Conservation (phyloP, 2,329 filamentous ascomycete genomes). For the Didymella lethalis region DNA sequence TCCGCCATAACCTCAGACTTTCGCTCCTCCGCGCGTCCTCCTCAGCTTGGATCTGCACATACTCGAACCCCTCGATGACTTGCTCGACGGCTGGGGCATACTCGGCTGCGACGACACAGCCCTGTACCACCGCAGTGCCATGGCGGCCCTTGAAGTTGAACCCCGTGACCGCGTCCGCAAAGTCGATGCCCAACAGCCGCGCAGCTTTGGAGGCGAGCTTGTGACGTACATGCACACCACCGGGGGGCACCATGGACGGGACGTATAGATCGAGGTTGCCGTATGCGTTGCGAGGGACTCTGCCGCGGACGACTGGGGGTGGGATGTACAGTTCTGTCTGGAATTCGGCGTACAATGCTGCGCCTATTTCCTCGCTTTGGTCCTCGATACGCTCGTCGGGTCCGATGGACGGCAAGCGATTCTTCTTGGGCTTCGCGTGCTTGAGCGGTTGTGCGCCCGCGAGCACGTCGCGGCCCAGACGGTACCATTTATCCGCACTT, state of each 20-base stretch:
- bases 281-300: slow-evolving; percentile 69
- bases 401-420: slow-evolving; percentile 33
- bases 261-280: slow-evolving; percentile 71
- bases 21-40: slow-evolving; percentile 61
- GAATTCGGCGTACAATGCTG: slow-evolving; percentile 65
- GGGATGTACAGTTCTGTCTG: slow-evolving; percentile 77
- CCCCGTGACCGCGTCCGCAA: slow-evolving; percentile 86
- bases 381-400: slow-evolving; percentile 46
- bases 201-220: slow-evolving; percentile 74
- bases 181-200: slow-evolving; percentile 79
- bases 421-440: slow-evolving; percentile 58
- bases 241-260: slow-evolving; percentile 68
- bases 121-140: slow-evolving; percentile 82
- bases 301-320: slow-evolving; percentile 76
- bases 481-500: slow-evolving; percentile 89
- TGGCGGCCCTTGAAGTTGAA: slow-evolving; percentile 87
- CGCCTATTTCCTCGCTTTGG: slow-evolving; percentile 55
- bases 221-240: slow-evolving; percentile 65
- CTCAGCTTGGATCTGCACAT: slow-evolving; percentile 70
- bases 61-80: slow-evolving; percentile 71
- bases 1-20: slow-evolving; percentile 65
- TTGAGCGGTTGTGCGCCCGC: slow-evolving; percentile 81
- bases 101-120: slow-evolving; percentile 77
- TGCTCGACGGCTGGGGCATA: slow-evolving; percentile 74
- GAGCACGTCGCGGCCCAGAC: slow-evolving; percentile 80